Evolutionary conservation across 257 asterid species (phyloP).

Genomic region (Agastache rugosa): DNA sequence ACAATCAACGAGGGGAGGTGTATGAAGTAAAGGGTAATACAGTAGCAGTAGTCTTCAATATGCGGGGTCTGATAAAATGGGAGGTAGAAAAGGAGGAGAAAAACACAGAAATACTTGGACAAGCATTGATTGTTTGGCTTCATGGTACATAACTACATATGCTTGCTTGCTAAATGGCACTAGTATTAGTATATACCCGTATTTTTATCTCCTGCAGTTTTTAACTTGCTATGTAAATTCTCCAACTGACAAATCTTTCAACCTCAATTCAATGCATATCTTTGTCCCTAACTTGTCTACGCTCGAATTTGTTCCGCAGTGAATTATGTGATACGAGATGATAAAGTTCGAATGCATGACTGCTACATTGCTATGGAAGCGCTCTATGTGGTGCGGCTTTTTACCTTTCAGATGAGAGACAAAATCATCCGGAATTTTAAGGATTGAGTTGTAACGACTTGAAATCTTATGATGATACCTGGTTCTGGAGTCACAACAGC

Average conservation of each 20-base stretch:
- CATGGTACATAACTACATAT: conserved; percentile 43
- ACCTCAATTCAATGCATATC: no score
- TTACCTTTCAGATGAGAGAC: conserved; percentile 1
- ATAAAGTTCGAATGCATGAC: conserved; percentile 61
- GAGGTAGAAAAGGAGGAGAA: conserved; percentile 43
- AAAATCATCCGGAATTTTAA: not conserved
- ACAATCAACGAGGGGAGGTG: conserved; percentile 71
- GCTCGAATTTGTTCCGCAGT: conserved; percentile 32
- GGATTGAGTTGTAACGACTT: not conserved
- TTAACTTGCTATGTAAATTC: no score
- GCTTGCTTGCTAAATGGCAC: no score
- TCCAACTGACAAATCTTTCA: no score
- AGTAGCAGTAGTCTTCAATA: conserved; percentile 61
- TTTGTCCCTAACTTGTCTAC: no score
- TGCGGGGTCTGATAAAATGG: conserved; percentile 32
- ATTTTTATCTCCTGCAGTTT: no score
- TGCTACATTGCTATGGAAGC: conserved; percentile 33
- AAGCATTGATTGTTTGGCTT: conserved; percentile 56
- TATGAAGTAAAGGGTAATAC: conserved; percentile 62
- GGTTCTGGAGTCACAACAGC: conserved; percentile 64
- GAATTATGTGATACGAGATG: conserved; percentile 58
- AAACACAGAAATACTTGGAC: conserved; percentile 38
- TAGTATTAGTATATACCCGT: no score
- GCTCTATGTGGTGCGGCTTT: conserved; percentile 35
- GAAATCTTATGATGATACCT: not conserved